Conservation (phyloP, 805 yeast species). For the Spathaspora arborariae region DNA sequence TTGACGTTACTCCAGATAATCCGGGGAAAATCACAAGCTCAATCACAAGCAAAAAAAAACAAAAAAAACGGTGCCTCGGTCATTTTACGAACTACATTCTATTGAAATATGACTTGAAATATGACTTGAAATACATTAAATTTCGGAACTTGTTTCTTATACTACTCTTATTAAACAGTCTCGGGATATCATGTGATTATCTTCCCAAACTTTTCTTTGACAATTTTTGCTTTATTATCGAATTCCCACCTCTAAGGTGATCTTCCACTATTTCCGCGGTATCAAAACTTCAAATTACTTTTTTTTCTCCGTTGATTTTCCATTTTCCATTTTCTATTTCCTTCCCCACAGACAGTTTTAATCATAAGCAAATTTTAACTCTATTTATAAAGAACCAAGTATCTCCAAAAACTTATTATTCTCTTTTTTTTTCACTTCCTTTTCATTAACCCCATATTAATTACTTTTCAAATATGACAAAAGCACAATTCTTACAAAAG, state of each 20-base stretch:
- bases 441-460: not conserved
- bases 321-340: not conserved
- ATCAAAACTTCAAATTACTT: not conserved
- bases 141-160: too few species aligned
- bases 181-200: not conserved
- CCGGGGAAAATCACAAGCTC: not conserved
- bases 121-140: too few species aligned
- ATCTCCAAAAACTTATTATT: not conserved
- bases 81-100: too few species aligned
- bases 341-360: not conserved
- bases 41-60: not conserved
- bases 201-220: not conserved
- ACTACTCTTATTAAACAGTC: too few species aligned
- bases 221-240: not conserved
- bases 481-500: conserved; percentile 46
- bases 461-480: conserved; percentile 13
- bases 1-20: not conserved
- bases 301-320: not conserved
- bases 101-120: too few species aligned
- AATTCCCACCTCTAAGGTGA: not conserved
- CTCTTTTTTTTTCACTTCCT: not conserved
- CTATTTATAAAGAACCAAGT: not conserved
- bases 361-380: not conserved
- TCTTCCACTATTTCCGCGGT: conserved; percentile 1
- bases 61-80: not conserved